A percentile compares a stretch with the other conserved stretches of the same genome.
Conservation (phyloP, 1,139 yeast species). For the Yamadazyma oceani region DNA sequence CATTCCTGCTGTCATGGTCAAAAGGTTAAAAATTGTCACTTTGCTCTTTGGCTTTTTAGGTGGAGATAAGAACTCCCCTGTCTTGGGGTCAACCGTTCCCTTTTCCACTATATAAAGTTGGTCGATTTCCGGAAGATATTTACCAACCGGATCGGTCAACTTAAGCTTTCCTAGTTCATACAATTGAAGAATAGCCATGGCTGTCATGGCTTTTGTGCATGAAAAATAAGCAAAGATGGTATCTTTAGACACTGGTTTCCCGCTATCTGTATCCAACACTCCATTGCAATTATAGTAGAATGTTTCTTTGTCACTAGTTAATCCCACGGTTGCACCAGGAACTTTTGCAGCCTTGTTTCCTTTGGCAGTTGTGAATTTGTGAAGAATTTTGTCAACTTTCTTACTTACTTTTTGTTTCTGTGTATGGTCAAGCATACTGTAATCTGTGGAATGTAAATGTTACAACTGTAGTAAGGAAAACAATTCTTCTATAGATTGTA, state of each 20-base stretch:
- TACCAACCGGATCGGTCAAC: slow-evolving; percentile 42
- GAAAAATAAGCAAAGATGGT: slow-evolving; percentile 41
- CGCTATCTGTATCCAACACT: slow-evolving; percentile 22
- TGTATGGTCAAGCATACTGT: slow-evolving; percentile 4
- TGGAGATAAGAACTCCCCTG: slow-evolving; percentile 33
- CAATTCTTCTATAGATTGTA: not conserved
- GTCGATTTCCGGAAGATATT: slow-evolving; percentile 41
- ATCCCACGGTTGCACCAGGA: slow-evolving; percentile 31
- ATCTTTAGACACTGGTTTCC: slow-evolving; percentile 22
- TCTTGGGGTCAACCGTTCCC: slow-evolving; percentile 30
- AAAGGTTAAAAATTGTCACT: slow-evolving; percentile 48
- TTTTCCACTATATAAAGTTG: slow-evolving; percentile 41
- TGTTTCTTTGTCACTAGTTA: slow-evolving; percentile 24
- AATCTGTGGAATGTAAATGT: not conserved
- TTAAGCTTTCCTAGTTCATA: slow-evolving; percentile 44
- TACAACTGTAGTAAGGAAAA: not conserved
- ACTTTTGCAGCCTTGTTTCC: slow-evolving; percentile 17
- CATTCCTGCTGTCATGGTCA: slow-evolving; percentile 54
- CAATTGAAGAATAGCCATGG: slow-evolving; percentile 46
- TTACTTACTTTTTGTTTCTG: slow-evolving; percentile 6
- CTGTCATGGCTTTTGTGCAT: slow-evolving; percentile 50
- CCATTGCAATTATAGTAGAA: slow-evolving; percentile 29
- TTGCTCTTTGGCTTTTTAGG: slow-evolving; percentile 34
- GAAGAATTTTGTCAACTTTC: slow-evolving; percentile 17
- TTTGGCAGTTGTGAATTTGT: slow-evolving; percentile 15